Base-by-base conservation (phyloP, 2,329 filamentous ascomycete genomes). In the Monosporascus sp. region DNA sequence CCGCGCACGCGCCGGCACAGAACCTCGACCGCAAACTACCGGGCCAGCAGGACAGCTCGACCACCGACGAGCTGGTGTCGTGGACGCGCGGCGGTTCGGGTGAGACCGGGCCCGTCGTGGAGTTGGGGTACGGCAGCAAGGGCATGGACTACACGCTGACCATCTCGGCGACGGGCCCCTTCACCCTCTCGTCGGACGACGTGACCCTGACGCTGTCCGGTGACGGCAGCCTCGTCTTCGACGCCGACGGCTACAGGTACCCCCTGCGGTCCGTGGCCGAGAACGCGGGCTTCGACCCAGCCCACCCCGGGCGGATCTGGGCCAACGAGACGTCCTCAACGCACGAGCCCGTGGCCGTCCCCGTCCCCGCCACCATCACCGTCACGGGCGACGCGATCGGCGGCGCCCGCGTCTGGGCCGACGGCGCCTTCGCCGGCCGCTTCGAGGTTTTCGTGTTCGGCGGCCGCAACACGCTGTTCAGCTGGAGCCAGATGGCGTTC, bases 401-500 rank as follows among this genome's bases (percentile, higher is more conserved):
- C 15, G 78, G 79, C 0, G 78, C 71, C 50, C 66, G 77, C 1
- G 76, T 75, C 0, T 81, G 76, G 75, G 56, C 79, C 0, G 60
- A 78, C 52, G 72, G 68, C 7, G 47, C 56, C 0, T 79, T 81
- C 47, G 69, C 57, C 1, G 79, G 79, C 0, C 63, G 79, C 9
- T 81, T 81, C 50, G 78, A 82, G 56, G 78, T 80, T 0, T 79
- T 78, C 54, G 73, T 82, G 1, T 81, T 72, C 57, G 78, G 78
- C 0, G 79, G 79, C 2, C 70, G 68, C 35, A 81, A 82, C 52
- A 73, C 69, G 7, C 53, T 73, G 47, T 76, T 79, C 47, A 79
- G 76, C 35, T 81, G 78, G 79, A 79, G 73, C 55, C 78, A 80
- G 61, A 82, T 81, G 78, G 77, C 78, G 1, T 74, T 81, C 59